Base-by-base conservation (phyloP, 306 rosid species). In the Rosa lucieae region DNA sequence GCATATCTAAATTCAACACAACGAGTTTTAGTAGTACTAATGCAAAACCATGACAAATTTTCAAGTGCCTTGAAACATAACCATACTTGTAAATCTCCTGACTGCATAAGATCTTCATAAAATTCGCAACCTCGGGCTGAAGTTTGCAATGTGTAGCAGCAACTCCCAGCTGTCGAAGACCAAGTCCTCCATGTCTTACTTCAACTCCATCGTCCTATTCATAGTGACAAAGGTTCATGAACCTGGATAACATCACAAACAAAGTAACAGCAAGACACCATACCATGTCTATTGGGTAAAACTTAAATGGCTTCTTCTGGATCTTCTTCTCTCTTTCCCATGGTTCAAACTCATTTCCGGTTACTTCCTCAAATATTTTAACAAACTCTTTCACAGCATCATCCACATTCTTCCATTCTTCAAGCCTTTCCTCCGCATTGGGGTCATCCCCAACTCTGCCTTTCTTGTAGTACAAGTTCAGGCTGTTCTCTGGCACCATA, bases 241-340 rank as follows among this genome's bases (percentile, higher is more conserved):
- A 7, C 2, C 32, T 42, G 47, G 8, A 76, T 3, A 44, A 46
- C 20, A 76, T 47, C 10, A 2, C 35, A 44, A 18, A 46, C 0
- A 0, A 44, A 67, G 21, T 67, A 43, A n/a, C 47, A 17, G 46
- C 6, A 0, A 18, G 71, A 46, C 20, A 46, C 23, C 37, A 42
- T 87, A 94, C 97, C 98, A 94, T 90, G 87, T 90, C 97, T 20
- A 90, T 82, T 14, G 97, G 98, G 76, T 78, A 91, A 75, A 91
- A 95, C 82, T 87, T 91, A 75, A 80, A 67, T 1, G 84, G 92
- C 82, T 91, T 92, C 87, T 92, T 95, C 84, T 87, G 87, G 78
- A 95, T 87, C 76, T 86, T 86, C 80, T 91, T 89, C 83, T 95
- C 94, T 76, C 81, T 89, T 88, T 92, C 98, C 99, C 97, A 92